Percentiles rank a stretch among this genome's conserved stretches.
Evolutionary conservation across 106 monocot species (phyloP).

Genomic region (Dendrobium chrysotoxum): DNA sequence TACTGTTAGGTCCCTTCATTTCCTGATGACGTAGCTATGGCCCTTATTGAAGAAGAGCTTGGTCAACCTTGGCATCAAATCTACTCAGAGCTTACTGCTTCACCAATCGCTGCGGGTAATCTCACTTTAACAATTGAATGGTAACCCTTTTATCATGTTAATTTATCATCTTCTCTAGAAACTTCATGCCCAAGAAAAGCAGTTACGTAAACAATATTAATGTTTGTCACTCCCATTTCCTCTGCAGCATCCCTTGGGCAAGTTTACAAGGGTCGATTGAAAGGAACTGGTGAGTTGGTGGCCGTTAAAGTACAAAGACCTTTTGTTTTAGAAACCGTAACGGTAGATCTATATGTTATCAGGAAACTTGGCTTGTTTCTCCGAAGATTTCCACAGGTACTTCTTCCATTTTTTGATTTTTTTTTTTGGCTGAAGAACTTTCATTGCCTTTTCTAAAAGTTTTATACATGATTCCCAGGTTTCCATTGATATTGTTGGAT

Average conservation of each 20-base stretch:
- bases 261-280: slow-evolving; percentile 94
- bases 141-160: neutral
- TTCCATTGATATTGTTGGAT: slow-evolving; percentile 96
- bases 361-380: slow-evolving; percentile 79
- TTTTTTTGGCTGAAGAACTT: neutral
- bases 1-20: slow-evolving; percentile 91
- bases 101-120: slow-evolving; percentile 98
- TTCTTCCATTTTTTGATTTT: slow-evolving; percentile 3
- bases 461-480: slow-evolving; percentile 30
- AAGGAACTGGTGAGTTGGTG: slow-evolving; percentile 90
- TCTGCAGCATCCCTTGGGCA: slow-evolving; percentile 90
- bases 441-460: slow-evolving; percentile 2
- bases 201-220: neutral
- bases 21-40: slow-evolving; percentile 93
- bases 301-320: slow-evolving; percentile 98
- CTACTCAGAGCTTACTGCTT: slow-evolving; percentile 85
- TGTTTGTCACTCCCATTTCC: neutral
- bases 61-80: slow-evolving; percentile 81
- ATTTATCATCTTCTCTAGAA: neutral
- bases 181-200: neutral
- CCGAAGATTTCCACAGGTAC: slow-evolving; percentile 89
- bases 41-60: slow-evolving; percentile 89
- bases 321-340: slow-evolving; percentile 96
- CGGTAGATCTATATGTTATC: slow-evolving; percentile 89
- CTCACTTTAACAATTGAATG: neutral